Conservation (phyloP, 805 yeast genomes). For the Zygosaccharomyces gambellarensis region DNA sequence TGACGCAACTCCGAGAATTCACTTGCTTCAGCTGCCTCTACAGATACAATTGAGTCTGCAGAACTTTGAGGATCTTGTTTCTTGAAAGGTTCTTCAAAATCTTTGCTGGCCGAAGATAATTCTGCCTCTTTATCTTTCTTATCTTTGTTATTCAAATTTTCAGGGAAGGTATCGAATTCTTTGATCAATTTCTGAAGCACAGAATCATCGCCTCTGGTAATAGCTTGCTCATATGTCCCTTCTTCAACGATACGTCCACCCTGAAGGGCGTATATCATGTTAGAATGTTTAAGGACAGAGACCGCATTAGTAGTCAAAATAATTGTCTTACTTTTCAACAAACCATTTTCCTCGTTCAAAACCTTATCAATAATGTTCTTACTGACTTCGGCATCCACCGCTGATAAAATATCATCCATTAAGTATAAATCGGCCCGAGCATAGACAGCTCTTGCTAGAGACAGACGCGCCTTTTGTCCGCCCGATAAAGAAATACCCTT, state of each 20-base stretch:
- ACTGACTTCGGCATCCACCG: conserved; percentile 71
- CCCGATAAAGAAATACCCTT: conserved; percentile 58
- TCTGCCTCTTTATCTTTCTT: background rate
- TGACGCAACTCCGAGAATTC: conserved; percentile 10
- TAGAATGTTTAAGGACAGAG: conserved; percentile 52
- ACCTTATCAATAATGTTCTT: conserved; percentile 49
- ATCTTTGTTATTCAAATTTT: conserved; percentile 11
- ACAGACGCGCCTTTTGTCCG: conserved; percentile 60
- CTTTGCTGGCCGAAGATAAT: background rate
- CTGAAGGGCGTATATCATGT: conserved; percentile 55
- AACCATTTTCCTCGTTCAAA: conserved; percentile 40
- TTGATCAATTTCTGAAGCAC: conserved; percentile 31
- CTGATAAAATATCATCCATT: conserved; percentile 62
- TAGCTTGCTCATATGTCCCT: conserved; percentile 49
- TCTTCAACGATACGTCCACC: conserved; percentile 51
- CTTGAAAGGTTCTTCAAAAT: background rate
- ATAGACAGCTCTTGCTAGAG: conserved; percentile 66
- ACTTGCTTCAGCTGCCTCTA: conserved; percentile 2
- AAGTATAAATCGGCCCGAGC: conserved; percentile 54
- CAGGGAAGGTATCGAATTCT: conserved; percentile 29
- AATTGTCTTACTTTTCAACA: conserved; percentile 48
- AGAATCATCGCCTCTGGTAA: conserved; percentile 33
- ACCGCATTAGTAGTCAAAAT: conserved; percentile 57
- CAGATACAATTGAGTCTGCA: conserved; percentile 1
- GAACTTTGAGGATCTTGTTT: conserved; percentile 1